phyloP scores from a whole-genome alignment of 495 filamentous ascomycete species.

The Lophiostoma macrostomum region DNA sequence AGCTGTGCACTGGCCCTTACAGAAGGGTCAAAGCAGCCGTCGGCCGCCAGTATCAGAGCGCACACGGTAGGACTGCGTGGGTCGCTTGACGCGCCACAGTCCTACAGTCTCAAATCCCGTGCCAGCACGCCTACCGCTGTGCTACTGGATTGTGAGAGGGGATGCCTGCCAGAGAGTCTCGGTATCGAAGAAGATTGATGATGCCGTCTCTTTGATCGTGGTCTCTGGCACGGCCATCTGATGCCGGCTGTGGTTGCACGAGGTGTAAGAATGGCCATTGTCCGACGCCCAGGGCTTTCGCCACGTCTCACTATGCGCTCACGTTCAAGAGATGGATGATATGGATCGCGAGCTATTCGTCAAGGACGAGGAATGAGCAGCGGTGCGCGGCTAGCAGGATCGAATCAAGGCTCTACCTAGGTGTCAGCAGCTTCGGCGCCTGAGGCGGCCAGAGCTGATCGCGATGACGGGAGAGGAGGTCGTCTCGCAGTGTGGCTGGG shows the following conservation, averaged over 20 bases:
- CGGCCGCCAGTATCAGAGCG: slow-evolving; percentile 5
- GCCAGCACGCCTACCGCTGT: slow-evolving; percentile 5
- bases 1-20: slow-evolving; percentile 30
- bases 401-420: slow-evolving; percentile 29
- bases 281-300: slow-evolving; percentile 16
- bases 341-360: background rate
- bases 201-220: background rate
- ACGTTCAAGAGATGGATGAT: slow-evolving; percentile 7
- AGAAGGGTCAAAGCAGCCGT: slow-evolving; percentile 13
- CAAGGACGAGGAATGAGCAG: background rate
- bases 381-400: slow-evolving; percentile 29
- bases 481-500: slow-evolving; percentile 9
- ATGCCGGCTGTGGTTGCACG: slow-evolving; percentile 24
- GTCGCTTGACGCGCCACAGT: slow-evolving; percentile 25
- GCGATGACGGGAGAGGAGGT: background rate
- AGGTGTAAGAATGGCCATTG: slow-evolving; percentile 21
- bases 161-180: slow-evolving; percentile 9
- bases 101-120: slow-evolving; percentile 13
- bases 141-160: background rate
- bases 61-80: slow-evolving; percentile 19
- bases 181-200: slow-evolving; percentile 4
- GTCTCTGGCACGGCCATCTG: slow-evolving; percentile 8
- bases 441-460: slow-evolving; percentile 22
- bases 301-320: slow-evolving; percentile 29
- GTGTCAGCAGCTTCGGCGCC: slow-evolving; percentile 29